A percentile compares a stretch with the other conserved stretches of the same genome.
Evolutionary conservation across 441 rosid species (phyloP).

Genomic region (Mallotus repandus): DNA sequence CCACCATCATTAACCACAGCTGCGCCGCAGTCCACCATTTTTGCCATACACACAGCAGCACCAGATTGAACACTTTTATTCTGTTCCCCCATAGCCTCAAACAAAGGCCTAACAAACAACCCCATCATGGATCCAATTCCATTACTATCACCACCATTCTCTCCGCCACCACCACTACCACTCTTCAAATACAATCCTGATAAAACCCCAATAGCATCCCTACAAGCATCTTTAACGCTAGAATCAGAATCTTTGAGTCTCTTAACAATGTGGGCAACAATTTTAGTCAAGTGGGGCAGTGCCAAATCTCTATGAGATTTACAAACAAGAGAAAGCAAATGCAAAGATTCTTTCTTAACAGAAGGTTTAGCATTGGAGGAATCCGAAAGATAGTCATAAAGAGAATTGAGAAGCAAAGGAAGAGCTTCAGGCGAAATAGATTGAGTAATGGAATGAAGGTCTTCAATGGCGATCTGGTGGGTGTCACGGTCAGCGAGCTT

Average conservation of each 20-base stretch:
- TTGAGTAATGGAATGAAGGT: conserved; percentile 70
- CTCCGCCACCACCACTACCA: conserved; percentile 12
- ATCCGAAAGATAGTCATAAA: conserved; percentile 51
- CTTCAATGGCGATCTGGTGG: conserved; percentile 89
- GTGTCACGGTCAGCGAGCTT: conserved; percentile 95
- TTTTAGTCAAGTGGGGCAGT: conserved; percentile 64
- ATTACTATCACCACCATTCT: conserved; percentile 42
- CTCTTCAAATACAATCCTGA: conserved; percentile 69
- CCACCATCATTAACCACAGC: conserved; percentile 4
- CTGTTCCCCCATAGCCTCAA: conserved; percentile 98
- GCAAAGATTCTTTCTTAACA: conserved; percentile 80
- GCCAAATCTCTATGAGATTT: conserved; percentile 61
- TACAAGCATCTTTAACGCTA: conserved; percentile 81
- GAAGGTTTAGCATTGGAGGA: conserved; percentile 82
- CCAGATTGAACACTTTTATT: conserved; percentile 89
- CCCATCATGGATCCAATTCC: conserved; percentile 53
- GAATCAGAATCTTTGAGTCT: conserved; percentile 87
- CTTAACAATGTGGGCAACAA: conserved; percentile 65
- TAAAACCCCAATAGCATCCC: conserved; percentile 73
- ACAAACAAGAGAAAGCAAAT: conserved; percentile 63
- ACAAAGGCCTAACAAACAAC: conserved; percentile 77
- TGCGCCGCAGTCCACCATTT: conserved; percentile 76
- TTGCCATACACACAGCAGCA: conserved; percentile 88
- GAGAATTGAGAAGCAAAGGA: conserved; percentile 85
- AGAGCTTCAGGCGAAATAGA: conserved; percentile 68